Percentiles rank a stretch among this genome's conserved stretches.
phyloP scores from a whole-genome alignment of 1,139 yeast genomes.

The Hemisphaericaspora xylanilytica region DNA sequence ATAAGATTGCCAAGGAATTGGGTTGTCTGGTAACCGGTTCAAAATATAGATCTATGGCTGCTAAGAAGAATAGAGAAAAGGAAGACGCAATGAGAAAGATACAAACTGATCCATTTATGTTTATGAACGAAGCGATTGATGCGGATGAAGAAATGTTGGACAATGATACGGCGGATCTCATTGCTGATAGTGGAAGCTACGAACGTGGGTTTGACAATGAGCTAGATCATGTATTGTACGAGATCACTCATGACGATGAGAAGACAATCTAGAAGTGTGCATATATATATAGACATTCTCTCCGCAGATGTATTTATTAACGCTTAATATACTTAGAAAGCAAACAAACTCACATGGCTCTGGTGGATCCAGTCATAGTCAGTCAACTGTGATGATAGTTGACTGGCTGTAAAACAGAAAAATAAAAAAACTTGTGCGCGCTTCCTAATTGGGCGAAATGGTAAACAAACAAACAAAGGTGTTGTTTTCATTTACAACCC shows the following conservation, averaged over 20 bases:
- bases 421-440: neutral
- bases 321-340: no score
- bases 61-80: neutral
- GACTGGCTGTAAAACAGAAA: no score
- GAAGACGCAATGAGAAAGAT: conserved; percentile 19
- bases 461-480: neutral
- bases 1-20: conserved; percentile 34
- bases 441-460: neutral
- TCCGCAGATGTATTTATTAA: neutral
- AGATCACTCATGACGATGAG: conserved; percentile 5
- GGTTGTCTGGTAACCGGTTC: conserved; percentile 38
- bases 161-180: conserved; percentile 22
- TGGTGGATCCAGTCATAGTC: no score
- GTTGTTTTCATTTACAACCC: neutral
- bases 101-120: conserved; percentile 21
- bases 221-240: conserved; percentile 18
- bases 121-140: conserved; percentile 17
- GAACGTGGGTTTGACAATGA: conserved; percentile 21
- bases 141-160: conserved; percentile 16
- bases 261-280: neutral
- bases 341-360: no score
- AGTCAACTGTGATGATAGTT: no score
- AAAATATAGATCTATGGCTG: conserved; percentile 17
- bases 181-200: conserved; percentile 8
- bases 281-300: neutral